phyloP scores from a whole-genome alignment of 176 grass and related monocot genomes.

The Juncus inflexus region DNA sequence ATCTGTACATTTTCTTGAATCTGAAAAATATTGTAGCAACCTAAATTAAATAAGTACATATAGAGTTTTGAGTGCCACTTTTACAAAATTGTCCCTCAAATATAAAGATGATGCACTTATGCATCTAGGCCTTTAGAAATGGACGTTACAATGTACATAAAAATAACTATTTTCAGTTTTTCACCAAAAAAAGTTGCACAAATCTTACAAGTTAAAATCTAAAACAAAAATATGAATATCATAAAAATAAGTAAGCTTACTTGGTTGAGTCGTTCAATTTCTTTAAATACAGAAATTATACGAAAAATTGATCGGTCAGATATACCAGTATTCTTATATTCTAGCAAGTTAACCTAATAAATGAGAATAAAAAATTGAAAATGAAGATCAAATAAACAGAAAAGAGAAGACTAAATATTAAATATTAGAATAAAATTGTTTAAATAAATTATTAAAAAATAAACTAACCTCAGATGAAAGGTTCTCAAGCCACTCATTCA shows the following conservation, averaged over 20 bases:
- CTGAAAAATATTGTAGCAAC: slow-evolving; percentile 30
- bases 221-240: slow-evolving; percentile 9
- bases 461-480: slow-evolving; percentile 47
- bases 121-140: too few species aligned
- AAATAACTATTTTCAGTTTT: too few species aligned
- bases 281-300: slow-evolving; percentile 58
- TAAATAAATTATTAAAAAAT: slow-evolving; percentile 25
- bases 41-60: too few species aligned
- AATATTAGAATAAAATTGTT: not conserved
- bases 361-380: too few species aligned
- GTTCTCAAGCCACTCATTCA: slow-evolving; percentile 59
- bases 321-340: slow-evolving; percentile 36
- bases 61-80: too few species aligned
- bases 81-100: too few species aligned
- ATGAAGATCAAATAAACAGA: slow-evolving; percentile 3
- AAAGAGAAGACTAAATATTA: not conserved
- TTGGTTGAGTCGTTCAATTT: slow-evolving; percentile 45
- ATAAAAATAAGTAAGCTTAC: slow-evolving; percentile 29
- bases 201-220: not conserved
- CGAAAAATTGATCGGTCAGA: slow-evolving; percentile 55
- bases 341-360: slow-evolving; percentile 49
- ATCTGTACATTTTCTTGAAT: slow-evolving; percentile 53
- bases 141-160: too few species aligned
- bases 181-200: too few species aligned
- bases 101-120: too few species aligned